Conservation (phyloP, 768 basidiomycete genomes). For the Tremella yokohamensis region DNA sequence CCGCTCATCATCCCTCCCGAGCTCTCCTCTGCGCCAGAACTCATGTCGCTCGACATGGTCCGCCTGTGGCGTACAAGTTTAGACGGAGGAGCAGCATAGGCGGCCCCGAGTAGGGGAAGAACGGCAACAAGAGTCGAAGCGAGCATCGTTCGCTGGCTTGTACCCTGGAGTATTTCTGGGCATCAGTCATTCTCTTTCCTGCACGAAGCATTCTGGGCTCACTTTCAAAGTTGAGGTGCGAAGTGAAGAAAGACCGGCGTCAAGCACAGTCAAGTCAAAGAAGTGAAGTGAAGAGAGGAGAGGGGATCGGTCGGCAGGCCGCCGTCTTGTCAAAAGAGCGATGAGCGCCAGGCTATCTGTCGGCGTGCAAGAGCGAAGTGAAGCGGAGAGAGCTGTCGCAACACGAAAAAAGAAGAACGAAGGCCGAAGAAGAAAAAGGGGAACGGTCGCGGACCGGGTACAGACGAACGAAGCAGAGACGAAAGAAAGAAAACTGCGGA, state of each 20-base stretch:
- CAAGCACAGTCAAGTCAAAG: neutral
- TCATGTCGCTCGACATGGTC: neutral
- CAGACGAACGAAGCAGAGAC: no score
- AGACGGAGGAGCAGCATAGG: neutral
- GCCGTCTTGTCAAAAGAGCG: slow-evolving; percentile 7
- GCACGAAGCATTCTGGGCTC: neutral
- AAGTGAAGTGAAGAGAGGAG: neutral
- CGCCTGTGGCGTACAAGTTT: no score
- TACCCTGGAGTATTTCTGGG: neutral
- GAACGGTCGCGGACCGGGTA: no score
- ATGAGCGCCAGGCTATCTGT: slow-evolving; percentile 5
- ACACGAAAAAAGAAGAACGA: neutral
- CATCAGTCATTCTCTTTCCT: neutral
- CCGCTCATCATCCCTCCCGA: neutral
- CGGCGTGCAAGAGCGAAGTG: neutral
- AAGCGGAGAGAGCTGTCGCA: neutral
- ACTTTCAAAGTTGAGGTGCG: neutral
- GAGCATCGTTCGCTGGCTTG: neutral
- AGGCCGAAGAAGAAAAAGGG: neutral
- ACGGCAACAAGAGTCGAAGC: slow-evolving; percentile 2
- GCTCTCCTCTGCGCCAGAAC: neutral
- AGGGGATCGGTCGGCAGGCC: neutral
- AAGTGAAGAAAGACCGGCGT: neutral
- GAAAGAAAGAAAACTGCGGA: no score
- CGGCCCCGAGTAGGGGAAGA: neutral